A percentile compares a stretch with the other conserved stretches of the same genome.
These are phyloP conservation scores for Plasmodium inui DNA, from an alignment of 169 alveolate species.

Conservation along the genomic window DNA sequence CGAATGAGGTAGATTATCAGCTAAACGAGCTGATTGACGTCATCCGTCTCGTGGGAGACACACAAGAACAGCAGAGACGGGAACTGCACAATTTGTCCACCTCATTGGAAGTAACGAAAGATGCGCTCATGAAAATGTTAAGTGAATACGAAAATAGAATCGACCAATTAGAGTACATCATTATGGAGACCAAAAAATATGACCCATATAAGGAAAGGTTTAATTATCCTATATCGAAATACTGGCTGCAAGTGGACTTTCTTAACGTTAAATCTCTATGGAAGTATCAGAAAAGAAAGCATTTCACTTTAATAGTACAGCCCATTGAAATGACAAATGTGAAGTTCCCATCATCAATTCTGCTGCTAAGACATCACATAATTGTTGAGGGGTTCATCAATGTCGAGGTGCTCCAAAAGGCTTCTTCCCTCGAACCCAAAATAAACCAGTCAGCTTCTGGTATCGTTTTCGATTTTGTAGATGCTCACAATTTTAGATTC, in stretches of 20 bases:
- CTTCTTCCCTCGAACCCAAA: background rate
- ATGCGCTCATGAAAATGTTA: constrained; percentile 62
- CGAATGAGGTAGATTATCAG: constrained; percentile 40
- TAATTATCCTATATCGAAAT: constrained; percentile 62
- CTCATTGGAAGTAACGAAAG: constrained; percentile 50
- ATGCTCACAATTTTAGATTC: constrained; percentile 39
- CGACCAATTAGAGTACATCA: constrained; percentile 55
- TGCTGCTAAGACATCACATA: constrained; percentile 48
- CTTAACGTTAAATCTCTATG: constrained; percentile 29
- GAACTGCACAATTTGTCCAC: constrained; percentile 7
- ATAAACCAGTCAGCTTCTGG: constrained; percentile 53
- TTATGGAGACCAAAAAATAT: constrained; percentile 59
- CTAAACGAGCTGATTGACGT: constrained; percentile 30
- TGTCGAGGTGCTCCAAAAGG: constrained; percentile 26
- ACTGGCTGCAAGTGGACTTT: constrained; percentile 70
- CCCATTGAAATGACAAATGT: constrained; percentile 7
- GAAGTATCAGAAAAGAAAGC: constrained; percentile 51
- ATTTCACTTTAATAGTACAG: constrained; percentile 34
- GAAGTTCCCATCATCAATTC: constrained; percentile 32
- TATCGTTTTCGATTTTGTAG: constrained; percentile 45
- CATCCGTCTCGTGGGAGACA: constrained; percentile 30
- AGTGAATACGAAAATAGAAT: constrained; percentile 74
- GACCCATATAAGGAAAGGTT: constrained; percentile 69
- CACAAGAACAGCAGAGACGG: constrained; percentile 27
- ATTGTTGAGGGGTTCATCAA: constrained; percentile 44